These are phyloP conservation scores for Picochlorum sp. DNA, from an alignment of 139 green algal genomes.

Conservation along the genomic window DNA sequence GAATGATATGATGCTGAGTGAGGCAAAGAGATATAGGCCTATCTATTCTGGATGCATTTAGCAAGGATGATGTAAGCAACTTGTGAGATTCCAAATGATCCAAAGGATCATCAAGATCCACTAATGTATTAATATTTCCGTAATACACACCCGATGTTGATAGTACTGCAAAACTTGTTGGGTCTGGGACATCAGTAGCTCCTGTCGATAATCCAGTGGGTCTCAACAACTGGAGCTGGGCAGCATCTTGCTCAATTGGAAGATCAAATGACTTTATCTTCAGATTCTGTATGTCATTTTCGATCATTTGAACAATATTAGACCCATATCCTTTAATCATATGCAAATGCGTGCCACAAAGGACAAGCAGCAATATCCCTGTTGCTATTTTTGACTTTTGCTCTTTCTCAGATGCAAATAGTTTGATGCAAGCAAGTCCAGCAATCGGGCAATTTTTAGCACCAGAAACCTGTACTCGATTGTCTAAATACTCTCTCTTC, in stretches of 20 bases:
- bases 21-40: constrained; percentile 41
- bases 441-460: constrained; percentile 6
- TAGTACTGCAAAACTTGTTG: constrained; percentile 29
- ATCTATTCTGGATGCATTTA: neutral
- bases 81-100: constrained; percentile 20
- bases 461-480: constrained; percentile 13
- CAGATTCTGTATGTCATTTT: constrained; percentile 18
- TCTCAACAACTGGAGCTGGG: constrained; percentile 20
- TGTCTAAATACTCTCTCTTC: constrained; percentile 31
- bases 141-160: constrained; percentile 29
- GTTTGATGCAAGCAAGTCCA: constrained; percentile 9
- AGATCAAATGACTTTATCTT: constrained; percentile 8
- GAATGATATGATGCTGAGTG: constrained; percentile 65
- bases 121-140: constrained; percentile 10
- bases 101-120: neutral
- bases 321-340: constrained; percentile 20
- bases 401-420: neutral
- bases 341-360: constrained; percentile 45
- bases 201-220: neutral
- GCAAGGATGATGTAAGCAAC: constrained; percentile 6
- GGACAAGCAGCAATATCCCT: constrained; percentile 52
- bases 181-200: neutral
- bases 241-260: constrained; percentile 5
- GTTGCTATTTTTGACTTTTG: neutral
- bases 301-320: neutral